Conservation (phyloP, 805 yeast genomes). For the Phaffomyces thermotolerans region DNA sequence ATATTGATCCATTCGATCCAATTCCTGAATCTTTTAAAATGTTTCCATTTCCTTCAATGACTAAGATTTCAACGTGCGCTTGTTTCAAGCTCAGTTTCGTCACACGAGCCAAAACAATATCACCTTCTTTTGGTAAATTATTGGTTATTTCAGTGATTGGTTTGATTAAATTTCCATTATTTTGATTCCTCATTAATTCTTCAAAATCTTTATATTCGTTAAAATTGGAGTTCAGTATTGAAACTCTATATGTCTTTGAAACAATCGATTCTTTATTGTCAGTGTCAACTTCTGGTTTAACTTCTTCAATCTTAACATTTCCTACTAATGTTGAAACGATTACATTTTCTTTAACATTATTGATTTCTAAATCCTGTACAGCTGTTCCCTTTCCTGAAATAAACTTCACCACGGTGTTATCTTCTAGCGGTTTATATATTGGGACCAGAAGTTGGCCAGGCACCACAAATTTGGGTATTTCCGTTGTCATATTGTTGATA, state of each 20-base stretch:
- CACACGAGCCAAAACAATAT: constrained; percentile 71
- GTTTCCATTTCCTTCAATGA: constrained; percentile 55
- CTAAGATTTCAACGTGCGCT: constrained; percentile 71
- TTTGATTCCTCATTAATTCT: neutral
- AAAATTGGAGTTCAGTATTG: constrained; percentile 23
- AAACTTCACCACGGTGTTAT: constrained; percentile 28
- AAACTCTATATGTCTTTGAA: constrained; percentile 13
- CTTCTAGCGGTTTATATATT: constrained; percentile 25
- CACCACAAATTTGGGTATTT: constrained; percentile 43
- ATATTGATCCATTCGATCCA: constrained; percentile 46
- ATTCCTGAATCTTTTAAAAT: constrained; percentile 56
- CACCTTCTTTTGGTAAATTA: constrained; percentile 76
- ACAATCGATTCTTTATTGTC: constrained; percentile 1
- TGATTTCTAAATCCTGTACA: constrained; percentile 36
- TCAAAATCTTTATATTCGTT: constrained; percentile 10
- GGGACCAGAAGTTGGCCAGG: constrained; percentile 83
- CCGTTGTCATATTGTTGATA: constrained; percentile 2
- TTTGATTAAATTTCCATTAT: constrained; percentile 1
- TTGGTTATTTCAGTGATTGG: constrained; percentile 23
- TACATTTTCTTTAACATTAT: constrained; percentile 34
- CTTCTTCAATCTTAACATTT: constrained; percentile 30
- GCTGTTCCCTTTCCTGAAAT: constrained; percentile 62
- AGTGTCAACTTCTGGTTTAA: constrained; percentile 8
- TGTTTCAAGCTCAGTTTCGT: constrained; percentile 59
- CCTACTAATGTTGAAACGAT: constrained; percentile 61